Base-by-base conservation (phyloP, 2,329 filamentous ascomycete species). In the Canariomyces notabilis region DNA sequence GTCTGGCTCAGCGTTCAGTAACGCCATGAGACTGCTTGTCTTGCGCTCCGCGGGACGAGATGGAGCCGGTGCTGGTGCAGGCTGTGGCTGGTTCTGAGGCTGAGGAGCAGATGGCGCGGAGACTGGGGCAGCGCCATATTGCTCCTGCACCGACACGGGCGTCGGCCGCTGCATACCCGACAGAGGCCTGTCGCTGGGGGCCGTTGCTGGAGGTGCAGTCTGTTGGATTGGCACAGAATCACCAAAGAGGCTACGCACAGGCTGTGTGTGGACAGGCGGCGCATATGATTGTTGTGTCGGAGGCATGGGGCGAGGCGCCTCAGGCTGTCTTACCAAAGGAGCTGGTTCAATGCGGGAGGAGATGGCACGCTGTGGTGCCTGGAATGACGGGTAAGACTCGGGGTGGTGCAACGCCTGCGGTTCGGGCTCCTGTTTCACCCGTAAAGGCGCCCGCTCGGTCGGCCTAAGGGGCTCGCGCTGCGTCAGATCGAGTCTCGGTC, bases 11-110 rank as follows among this genome's bases (percentile, higher is more conserved):
- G 82, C 77, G 54, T 82, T 82, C 3, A 84, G 67, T 50, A 84
- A 62, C 0, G 78, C 77, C 73, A 82, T 80, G 50, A 84, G 72
- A 52, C 69, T 83, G 12, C 79, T 82, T 6, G 74, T 80, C 65
- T 82, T 83, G n/a, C 75, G 71, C 53, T 77, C 75, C 2, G 70
- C 62, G 31, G 68, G 69, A 20, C 67, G 63, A 11, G 68, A 60
- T 6, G 64, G 55, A 33, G 74, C 60, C 32, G 70, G 63, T 21
- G 70, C 63, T 22, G 70, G 60, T 21, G 70, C 63, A 26, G 70
- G 60, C 32, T 67, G 62, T 7, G 67, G 66, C 3, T 67, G 65
- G n/a, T 59, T 58, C 7, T 22, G 63, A 18, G 70, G 67, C 2
- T 67, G 59, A 42, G 66, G 68, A 15, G 61, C 52, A 12, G 55